phyloP scores from a whole-genome alignment of 352 stramenopile genomes.

The Phytophthora pluvialis region DNA sequence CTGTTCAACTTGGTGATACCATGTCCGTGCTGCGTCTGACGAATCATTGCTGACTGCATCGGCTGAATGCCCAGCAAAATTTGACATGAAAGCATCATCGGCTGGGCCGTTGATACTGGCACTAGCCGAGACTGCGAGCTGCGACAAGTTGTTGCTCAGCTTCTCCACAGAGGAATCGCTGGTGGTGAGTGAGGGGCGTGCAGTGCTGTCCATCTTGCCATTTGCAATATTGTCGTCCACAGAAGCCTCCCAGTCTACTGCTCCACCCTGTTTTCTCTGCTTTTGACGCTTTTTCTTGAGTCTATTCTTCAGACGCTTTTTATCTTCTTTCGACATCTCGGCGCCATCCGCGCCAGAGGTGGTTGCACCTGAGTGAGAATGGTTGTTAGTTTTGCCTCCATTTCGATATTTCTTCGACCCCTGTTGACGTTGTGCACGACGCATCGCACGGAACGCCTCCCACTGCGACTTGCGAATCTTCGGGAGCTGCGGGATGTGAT shows the following conservation, averaged over 20 bases:
- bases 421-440: slow-evolving; percentile 53
- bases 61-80: slow-evolving; percentile 30
- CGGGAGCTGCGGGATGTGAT: slow-evolving; percentile 73
- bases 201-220: slow-evolving; percentile 36
- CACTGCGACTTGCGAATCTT: slow-evolving; percentile 71
- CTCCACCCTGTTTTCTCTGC: slow-evolving; percentile 58
- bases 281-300: slow-evolving; percentile 96
- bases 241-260: slow-evolving; percentile 12
- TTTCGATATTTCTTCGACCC: slow-evolving; percentile 6
- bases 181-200: slow-evolving; percentile 20
- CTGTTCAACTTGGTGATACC: slow-evolving; percentile 33
- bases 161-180: slow-evolving; percentile 17
- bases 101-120: slow-evolving; percentile 1
- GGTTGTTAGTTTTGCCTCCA: slow-evolving; percentile 3
- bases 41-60: background rate
- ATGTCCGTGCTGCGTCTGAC: slow-evolving; percentile 17
- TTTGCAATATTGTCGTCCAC: slow-evolving; percentile 7
- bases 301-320: slow-evolving; percentile 95
- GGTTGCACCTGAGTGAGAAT: slow-evolving; percentile 1
- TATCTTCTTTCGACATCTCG: slow-evolving; percentile 84
- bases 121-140: slow-evolving; percentile 24
- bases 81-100: slow-evolving; percentile 32
- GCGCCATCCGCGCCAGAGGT: slow-evolving; percentile 1
- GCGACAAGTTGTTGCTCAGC: slow-evolving; percentile 28
- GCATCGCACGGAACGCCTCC: slow-evolving; percentile 49